Conservation (phyloP, 1,284 basidiomycete genomes). For the Gymnopus androsaceus region DNA sequence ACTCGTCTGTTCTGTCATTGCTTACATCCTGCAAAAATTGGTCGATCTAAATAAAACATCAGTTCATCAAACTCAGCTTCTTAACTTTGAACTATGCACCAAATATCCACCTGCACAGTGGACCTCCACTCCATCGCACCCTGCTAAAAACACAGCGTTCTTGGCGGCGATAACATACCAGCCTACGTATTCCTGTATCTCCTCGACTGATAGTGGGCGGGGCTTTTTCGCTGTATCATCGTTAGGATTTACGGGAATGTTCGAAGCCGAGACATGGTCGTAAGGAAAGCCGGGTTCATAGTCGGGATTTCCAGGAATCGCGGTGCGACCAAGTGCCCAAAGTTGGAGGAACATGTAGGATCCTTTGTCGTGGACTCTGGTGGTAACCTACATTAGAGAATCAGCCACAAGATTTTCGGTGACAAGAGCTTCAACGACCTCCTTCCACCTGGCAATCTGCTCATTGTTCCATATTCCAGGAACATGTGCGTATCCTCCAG, state of each 20-base stretch:
- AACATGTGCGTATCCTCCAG: conserved; percentile 35
- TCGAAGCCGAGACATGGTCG: conserved; percentile 40
- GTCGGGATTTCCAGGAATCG: conserved; percentile 22
- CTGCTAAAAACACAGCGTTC: conserved; percentile 39
- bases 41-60: conserved; percentile 26
- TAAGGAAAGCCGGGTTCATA: neutral
- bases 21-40: conserved; percentile 38
- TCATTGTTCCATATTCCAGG: conserved; percentile 44
- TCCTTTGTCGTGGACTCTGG: conserved; percentile 40
- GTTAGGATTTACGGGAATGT: conserved; percentile 33
- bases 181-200: conserved; percentile 40
- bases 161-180: conserved; percentile 34
- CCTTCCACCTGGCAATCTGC: conserved; percentile 47
- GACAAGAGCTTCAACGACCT: conserved; percentile 33
- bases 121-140: conserved; percentile 46
- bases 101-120: conserved; percentile 31
- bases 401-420: neutral
- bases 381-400: conserved; percentile 25
- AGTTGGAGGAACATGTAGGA: conserved; percentile 48
- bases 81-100: too few species aligned
- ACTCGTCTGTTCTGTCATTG: conserved; percentile 51
- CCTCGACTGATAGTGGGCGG: conserved; percentile 31
- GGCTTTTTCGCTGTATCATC: conserved; percentile 30
- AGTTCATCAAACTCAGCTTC: too few species aligned
- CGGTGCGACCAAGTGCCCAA: conserved; percentile 47